Evolutionary conservation across 495 filamentous ascomycete genomes (phyloP).

Genomic region (Copromyces sp.): DNA sequence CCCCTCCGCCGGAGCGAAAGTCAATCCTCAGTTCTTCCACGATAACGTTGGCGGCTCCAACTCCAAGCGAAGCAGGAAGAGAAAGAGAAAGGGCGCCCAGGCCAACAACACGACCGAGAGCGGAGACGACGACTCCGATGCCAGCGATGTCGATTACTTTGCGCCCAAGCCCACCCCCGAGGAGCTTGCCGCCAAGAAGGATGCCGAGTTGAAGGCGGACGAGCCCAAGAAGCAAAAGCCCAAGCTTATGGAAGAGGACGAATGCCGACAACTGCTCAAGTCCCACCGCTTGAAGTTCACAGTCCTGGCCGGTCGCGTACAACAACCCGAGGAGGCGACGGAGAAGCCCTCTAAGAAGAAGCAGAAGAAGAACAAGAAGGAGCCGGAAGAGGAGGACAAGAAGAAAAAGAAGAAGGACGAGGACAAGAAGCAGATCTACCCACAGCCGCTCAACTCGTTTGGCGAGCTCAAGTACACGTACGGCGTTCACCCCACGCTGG

Average conservation of each 20-base stretch:
- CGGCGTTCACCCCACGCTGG: conserved; percentile 57
- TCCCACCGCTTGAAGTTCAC: conserved; percentile 84
- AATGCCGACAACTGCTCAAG: conserved; percentile 63
- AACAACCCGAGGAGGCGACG: conserved; percentile 16
- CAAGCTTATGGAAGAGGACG: conserved; percentile 45
- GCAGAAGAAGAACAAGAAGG: conserved; percentile 42
- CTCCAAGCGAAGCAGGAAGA: conserved; percentile 32
- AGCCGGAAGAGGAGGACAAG: conserved; percentile 44
- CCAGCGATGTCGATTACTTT: conserved; percentile 40
- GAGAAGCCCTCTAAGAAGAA: conserved; percentile 24
- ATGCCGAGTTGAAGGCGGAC: conserved; percentile 3
- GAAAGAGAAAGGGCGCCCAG: conserved; percentile 32
- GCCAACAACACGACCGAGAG: conserved; percentile 14
- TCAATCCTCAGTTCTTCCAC: conserved; percentile 43
- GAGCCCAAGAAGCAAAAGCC: conserved; percentile 19
- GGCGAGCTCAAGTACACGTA: conserved; percentile 58
- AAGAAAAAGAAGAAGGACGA: conserved; percentile 35
- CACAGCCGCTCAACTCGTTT: conserved; percentile 72
- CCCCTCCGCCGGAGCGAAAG: conserved; percentile 39
- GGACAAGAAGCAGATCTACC: conserved; percentile 51
- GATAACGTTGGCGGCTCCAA: conserved; percentile 21
- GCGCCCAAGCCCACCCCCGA: conserved; percentile 22
- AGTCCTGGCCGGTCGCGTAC: conserved; percentile 39
- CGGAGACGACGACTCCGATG: conserved; percentile 21
- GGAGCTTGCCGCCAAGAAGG: conserved; percentile 5